phyloP scores from a whole-genome alignment of 73 alveolate species.

The Paramecium pentaurelia region DNA sequence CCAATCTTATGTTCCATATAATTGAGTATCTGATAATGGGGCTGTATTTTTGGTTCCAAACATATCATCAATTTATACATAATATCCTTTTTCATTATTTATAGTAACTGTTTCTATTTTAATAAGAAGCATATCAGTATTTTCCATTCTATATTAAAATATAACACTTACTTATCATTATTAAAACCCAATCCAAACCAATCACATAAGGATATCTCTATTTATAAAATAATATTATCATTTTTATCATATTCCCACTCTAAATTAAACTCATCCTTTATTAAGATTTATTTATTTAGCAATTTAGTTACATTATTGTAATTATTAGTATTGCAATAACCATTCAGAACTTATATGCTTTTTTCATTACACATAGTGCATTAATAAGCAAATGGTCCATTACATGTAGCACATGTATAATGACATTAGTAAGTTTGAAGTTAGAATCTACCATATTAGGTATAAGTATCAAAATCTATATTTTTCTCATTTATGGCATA shows the following conservation, averaged over 20 bases:
- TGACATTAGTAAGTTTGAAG: neutral
- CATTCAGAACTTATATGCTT: neutral
- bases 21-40: neutral
- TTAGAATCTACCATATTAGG: neutral
- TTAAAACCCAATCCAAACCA: conserved; percentile 46
- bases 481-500: neutral
- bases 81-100: neutral
- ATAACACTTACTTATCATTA: neutral
- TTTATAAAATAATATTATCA: neutral
- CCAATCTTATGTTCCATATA: conserved; percentile 30
- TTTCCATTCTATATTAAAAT: neutral
- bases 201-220: neutral
- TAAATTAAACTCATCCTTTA: neutral
- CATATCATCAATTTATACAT: conserved; percentile 14
- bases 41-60: neutral
- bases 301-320: neutral
- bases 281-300: neutral
- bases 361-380: neutral
- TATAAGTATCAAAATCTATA: neutral
- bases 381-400: conserved; percentile 30
- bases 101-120: neutral
- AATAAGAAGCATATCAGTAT: conserved; percentile 13
- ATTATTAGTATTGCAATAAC: neutral
- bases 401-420: conserved; percentile 17
- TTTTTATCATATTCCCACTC: neutral